Conservation (phyloP, 371 early-diverging fungal genomes). For the Thermomucor indicae-seudaticae region DNA sequence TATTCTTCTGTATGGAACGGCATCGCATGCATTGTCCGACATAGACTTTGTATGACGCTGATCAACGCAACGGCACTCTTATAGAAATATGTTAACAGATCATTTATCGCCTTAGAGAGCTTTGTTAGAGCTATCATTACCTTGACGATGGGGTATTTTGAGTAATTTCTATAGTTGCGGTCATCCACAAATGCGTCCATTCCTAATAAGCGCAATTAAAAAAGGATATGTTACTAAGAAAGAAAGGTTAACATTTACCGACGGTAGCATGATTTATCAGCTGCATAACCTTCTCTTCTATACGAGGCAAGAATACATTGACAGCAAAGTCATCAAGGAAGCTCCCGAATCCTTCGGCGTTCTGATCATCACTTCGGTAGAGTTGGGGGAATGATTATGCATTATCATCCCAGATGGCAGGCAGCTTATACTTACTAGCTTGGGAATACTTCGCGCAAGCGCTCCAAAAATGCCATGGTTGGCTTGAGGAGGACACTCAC, state of each 20-base stretch:
- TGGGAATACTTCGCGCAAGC: constrained; percentile 52
- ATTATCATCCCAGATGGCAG: not conserved
- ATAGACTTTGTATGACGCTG: constrained; percentile 64
- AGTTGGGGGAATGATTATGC: not conserved
- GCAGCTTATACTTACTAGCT: constrained; percentile 35
- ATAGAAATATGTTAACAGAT: not conserved
- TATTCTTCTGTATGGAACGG: constrained; percentile 79
- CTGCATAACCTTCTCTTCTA: constrained; percentile 68
- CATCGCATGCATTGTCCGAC: constrained; percentile 65
- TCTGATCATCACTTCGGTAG: constrained; percentile 33
- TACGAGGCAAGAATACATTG: constrained; percentile 70
- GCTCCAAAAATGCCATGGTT: constrained; percentile 59
- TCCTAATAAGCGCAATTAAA: constrained; percentile 15
- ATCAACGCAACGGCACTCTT: constrained; percentile 65
- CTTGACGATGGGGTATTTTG: constrained; percentile 50
- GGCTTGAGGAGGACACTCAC: constrained; percentile 68
- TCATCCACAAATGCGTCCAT: constrained; percentile 54
- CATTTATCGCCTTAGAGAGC: not conserved
- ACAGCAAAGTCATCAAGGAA: constrained; percentile 80
- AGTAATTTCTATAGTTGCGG: constrained; percentile 42
- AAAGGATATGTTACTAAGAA: not conserved
- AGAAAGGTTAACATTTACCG: constrained; percentile 32
- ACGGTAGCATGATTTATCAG: constrained; percentile 64
- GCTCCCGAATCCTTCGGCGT: constrained; percentile 57
- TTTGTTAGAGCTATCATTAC: constrained; percentile 13